Evolutionary conservation across 345 rosid genomes (phyloP).

Genomic region (Microcos paniculata): DNA sequence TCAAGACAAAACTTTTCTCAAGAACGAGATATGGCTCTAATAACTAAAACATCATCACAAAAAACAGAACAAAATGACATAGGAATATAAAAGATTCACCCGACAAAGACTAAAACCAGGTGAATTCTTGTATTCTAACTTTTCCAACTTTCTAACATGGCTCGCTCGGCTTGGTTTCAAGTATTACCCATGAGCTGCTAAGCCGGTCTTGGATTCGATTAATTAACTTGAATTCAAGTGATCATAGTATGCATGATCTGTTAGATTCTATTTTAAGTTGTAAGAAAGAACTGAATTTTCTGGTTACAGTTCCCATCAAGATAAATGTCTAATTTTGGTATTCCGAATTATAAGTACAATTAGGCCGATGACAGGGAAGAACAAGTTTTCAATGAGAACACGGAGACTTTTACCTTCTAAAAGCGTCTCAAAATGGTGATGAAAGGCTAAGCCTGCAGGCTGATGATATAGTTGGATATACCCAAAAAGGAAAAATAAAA

Average conservation of each 20-base stretch:
- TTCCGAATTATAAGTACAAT: background rate
- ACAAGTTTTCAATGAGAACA: background rate
- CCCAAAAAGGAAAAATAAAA: background rate
- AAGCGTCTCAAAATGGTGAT: background rate
- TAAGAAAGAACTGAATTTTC: background rate
- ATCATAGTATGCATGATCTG: no score
- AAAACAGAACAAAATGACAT: background rate
- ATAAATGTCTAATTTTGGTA: background rate
- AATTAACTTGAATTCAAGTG: background rate
- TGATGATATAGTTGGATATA: background rate
- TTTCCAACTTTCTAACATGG: conserved; percentile 4
- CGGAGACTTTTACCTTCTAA: background rate
- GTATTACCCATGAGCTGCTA: background rate
- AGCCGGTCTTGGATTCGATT: background rate
- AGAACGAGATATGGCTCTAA: background rate
- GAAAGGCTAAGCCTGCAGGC: background rate
- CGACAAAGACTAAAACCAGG: conserved; percentile 7
- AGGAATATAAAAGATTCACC: conserved; percentile 3
- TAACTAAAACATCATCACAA: conserved; percentile 6
- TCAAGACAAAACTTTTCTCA: background rate
- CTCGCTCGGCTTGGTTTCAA: background rate
- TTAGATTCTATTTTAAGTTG: no score
- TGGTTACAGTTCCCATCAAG: background rate
- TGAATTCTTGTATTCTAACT: conserved; percentile 9
- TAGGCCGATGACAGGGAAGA: background rate